Conservation (phyloP, 2,329 filamentous ascomycete genomes). For the Fusarium acutatum region DNA sequence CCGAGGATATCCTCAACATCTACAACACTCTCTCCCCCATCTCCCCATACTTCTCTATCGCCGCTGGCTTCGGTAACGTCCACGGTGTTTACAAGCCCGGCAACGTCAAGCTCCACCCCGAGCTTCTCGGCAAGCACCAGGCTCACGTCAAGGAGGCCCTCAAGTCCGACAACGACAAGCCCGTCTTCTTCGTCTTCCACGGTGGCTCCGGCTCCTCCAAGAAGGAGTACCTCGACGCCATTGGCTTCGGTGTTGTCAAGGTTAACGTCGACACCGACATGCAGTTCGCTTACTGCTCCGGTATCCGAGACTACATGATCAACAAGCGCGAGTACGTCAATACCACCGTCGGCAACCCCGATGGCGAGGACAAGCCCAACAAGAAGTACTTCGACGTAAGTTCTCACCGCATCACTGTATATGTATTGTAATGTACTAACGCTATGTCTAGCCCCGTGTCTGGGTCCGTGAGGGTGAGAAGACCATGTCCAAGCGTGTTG, state of each 20-base stretch:
- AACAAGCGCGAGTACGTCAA: slow-evolving; percentile 95
- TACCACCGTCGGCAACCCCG: slow-evolving; percentile 91
- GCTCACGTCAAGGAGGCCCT: slow-evolving; percentile 86
- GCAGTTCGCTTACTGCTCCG: slow-evolving; percentile 91
- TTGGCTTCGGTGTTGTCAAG: slow-evolving; percentile 95
- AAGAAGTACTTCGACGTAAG: slow-evolving; percentile 86
- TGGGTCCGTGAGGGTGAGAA: slow-evolving; percentile 98
- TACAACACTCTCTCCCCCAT: slow-evolving; percentile 86
- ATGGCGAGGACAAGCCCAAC: slow-evolving; percentile 97
- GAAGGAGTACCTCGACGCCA: slow-evolving; percentile 89
- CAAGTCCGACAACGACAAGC: slow-evolving; percentile 78
- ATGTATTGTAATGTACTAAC: background rate
- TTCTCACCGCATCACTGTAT: slow-evolving; percentile 7
- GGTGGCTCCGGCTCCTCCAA: slow-evolving; percentile 93
- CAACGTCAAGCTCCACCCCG: slow-evolving; percentile 96
- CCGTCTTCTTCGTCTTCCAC: slow-evolving; percentile 99
- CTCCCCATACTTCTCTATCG: slow-evolving; percentile 97
- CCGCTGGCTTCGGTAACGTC: slow-evolving; percentile 97
- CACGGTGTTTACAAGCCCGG: slow-evolving; percentile 99
- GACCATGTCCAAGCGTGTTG: slow-evolving; percentile 86
- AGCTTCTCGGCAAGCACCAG: slow-evolving; percentile 97
- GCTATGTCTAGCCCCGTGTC: slow-evolving; percentile 74
- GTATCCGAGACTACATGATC: slow-evolving; percentile 93
- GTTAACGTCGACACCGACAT: slow-evolving; percentile 99
- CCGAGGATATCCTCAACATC: slow-evolving; percentile 93